A percentile compares a stretch with the other conserved stretches of the same genome.
Evolutionary conservation across 2,329 filamentous ascomycete species (phyloP).

Genomic region (Cladorrhinum sp.): DNA sequence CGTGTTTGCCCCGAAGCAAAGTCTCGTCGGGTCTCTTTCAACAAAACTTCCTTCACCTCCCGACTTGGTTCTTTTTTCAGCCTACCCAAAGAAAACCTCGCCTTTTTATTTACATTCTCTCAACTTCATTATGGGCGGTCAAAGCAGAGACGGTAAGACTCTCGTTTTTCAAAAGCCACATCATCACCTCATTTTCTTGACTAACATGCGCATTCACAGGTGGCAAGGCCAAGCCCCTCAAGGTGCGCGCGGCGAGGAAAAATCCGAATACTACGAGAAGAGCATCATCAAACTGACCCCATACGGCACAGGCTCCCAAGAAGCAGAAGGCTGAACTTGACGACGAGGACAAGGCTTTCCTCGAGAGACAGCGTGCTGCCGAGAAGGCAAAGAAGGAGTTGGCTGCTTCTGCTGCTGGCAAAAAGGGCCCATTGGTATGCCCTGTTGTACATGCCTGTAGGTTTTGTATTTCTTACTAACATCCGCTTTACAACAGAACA

Average conservation of each 20-base stretch:
- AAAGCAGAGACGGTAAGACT: slow-evolving; percentile 60
- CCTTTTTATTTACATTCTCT: slow-evolving; percentile 7
- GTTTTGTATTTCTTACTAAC: slow-evolving; percentile 1
- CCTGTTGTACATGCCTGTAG: slow-evolving; percentile 11
- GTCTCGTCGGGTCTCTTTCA: not conserved
- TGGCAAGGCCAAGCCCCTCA: slow-evolving; percentile 81
- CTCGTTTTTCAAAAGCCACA: not conserved
- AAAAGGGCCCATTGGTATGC: slow-evolving; percentile 77
- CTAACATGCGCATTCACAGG: slow-evolving; percentile 44
- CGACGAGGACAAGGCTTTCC: slow-evolving; percentile 80
- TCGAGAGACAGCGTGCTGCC: slow-evolving; percentile 83
- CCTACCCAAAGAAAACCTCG: no score
- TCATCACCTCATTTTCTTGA: slow-evolving; percentile 5
- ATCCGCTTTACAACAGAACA: slow-evolving; percentile 19
- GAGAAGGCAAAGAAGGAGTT: slow-evolving; percentile 81
- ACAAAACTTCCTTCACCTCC: not conserved
- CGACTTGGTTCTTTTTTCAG: slow-evolving; percentile 5
- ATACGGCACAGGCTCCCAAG: slow-evolving; percentile 60
- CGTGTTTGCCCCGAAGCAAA: not conserved
- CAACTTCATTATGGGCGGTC: slow-evolving; percentile 57
- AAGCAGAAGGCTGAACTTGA: slow-evolving; percentile 79
- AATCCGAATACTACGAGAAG: not conserved
- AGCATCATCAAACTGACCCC: not conserved
- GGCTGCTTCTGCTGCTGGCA: slow-evolving; percentile 74
- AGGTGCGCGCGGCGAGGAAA: slow-evolving; percentile 41